A percentile compares a stretch with the other conserved stretches of the same genome.
Conservation (phyloP, 805 yeast genomes). For the Cyberlindnera maritima region DNA sequence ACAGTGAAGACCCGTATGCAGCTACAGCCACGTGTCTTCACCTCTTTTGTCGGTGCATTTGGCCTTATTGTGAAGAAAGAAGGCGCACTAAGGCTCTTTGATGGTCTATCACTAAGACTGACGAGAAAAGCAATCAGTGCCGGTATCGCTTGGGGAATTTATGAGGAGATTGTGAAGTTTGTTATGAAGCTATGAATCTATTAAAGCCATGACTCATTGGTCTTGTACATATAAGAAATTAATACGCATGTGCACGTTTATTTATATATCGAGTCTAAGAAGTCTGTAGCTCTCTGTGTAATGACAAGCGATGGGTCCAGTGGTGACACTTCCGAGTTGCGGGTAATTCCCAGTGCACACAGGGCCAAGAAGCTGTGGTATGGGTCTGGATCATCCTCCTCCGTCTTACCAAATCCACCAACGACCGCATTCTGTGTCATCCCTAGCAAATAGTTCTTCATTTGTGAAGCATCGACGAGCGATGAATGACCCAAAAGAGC, state of each 20-base stretch:
- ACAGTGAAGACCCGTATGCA: conserved; percentile 92
- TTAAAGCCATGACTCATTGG: too few species aligned
- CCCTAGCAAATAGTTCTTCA: conserved; percentile 43
- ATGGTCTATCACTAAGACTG: conserved; percentile 79
- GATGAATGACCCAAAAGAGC: conserved; percentile 35
- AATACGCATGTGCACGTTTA: neutral
- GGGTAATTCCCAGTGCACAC: conserved; percentile 40
- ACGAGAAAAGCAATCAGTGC: conserved; percentile 87
- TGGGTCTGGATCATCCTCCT: conserved; percentile 65
- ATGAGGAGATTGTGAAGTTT: conserved; percentile 73
- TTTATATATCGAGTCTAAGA: neutral
- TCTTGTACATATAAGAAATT: neutral
- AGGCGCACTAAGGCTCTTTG: conserved; percentile 59
- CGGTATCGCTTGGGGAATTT: conserved; percentile 96
- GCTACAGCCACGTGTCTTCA: conserved; percentile 50
- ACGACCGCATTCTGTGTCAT: conserved; percentile 57
- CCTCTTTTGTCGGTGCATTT: conserved; percentile 40
- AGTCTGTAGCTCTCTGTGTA: conserved; percentile 4
- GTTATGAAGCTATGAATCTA: conserved; percentile 5
- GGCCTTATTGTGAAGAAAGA: conserved; percentile 40
- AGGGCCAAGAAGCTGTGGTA: conserved; percentile 64
- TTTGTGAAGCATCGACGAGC: conserved; percentile 36
- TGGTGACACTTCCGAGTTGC: conserved; percentile 1
- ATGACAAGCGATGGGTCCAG: conserved; percentile 16
- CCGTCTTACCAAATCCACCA: conserved; percentile 80